Conservation (phyloP, 257 asterid species). For the Lycium ferocissimum region DNA sequence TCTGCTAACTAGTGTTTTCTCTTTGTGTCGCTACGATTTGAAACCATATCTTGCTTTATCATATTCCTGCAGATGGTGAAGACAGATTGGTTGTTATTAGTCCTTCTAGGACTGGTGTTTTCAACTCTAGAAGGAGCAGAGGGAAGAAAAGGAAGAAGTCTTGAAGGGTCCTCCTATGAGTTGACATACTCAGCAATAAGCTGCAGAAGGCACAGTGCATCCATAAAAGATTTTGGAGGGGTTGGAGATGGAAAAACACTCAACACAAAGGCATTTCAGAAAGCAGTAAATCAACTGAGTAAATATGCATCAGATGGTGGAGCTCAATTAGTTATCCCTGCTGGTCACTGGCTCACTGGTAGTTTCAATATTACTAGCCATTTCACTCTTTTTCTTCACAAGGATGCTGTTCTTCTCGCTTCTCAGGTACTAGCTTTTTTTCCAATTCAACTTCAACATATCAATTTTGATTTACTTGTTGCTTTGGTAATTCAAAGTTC, state of each 20-base stretch:
- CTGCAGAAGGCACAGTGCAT: constrained; percentile 82
- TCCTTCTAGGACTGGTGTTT: constrained; percentile 37
- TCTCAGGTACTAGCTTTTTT: constrained; percentile 64
- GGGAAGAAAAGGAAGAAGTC: constrained; percentile 27
- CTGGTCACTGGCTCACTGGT: constrained; percentile 91
- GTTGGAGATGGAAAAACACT: constrained; percentile 83
- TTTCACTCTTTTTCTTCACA: constrained; percentile 84
- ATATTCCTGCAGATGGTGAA: constrained; percentile 39
- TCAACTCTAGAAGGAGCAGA: constrained; percentile 40
- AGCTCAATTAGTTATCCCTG: constrained; percentile 73
- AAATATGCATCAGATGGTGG: constrained; percentile 69
- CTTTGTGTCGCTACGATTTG: background rate
- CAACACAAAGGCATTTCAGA: constrained; percentile 73
- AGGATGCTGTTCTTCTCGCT: constrained; percentile 79
- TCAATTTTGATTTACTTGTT: background rate
- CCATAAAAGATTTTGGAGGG: constrained; percentile 80
- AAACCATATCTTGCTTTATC: background rate
- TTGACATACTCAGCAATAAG: constrained; percentile 74
- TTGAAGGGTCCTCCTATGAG: background rate
- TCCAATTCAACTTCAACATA: background rate
- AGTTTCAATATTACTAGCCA: constrained; percentile 90
- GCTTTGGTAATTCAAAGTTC: constrained; percentile 18
- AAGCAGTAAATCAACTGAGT: constrained; percentile 65
- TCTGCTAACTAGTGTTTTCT: background rate
- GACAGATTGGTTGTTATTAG: constrained; percentile 30